phyloP scores from a whole-genome alignment of 192 early-diverging fungal genomes.

The Coemansia sp. region DNA sequence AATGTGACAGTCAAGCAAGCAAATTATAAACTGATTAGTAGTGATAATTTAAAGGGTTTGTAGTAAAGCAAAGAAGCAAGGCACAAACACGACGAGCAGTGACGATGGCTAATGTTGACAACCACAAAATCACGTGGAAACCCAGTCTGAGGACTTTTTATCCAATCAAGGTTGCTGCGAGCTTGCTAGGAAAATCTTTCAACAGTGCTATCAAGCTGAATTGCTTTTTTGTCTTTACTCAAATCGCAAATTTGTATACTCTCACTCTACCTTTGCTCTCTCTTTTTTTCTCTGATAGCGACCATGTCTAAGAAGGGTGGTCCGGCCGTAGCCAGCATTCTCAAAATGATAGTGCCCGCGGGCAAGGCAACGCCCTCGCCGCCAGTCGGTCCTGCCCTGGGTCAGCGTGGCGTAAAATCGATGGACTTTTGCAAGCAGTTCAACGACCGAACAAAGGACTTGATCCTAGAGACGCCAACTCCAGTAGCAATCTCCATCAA shows the following conservation, averaged over 20 bases:
- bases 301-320: constrained; percentile 52
- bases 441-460: constrained; percentile 91
- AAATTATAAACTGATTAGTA: not conserved
- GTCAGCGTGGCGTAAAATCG: constrained; percentile 93
- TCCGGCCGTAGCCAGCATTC: constrained; percentile 48
- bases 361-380: constrained; percentile 94
- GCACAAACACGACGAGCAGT: not conserved
- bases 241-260: not conserved
- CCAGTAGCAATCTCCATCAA: constrained; percentile 82
- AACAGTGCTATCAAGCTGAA: not conserved
- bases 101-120: not conserved
- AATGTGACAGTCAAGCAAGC: not conserved
- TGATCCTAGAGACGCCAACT: constrained; percentile 76
- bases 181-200: not conserved
- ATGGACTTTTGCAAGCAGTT: constrained; percentile 99
- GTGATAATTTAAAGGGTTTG: not conserved
- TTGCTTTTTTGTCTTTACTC: not conserved
- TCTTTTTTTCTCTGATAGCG: not conserved
- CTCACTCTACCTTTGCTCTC: not conserved
- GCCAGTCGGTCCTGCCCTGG: constrained; percentile 92
- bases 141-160: not conserved
- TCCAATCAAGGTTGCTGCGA: not conserved
- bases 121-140: not conserved
- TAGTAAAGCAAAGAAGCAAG: not conserved
- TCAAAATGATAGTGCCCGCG: constrained; percentile 79